These are phyloP conservation scores for Paramarasmius palmivorus DNA, from an alignment of 1,284 basidiomycete species.

Conservation along the genomic window DNA sequence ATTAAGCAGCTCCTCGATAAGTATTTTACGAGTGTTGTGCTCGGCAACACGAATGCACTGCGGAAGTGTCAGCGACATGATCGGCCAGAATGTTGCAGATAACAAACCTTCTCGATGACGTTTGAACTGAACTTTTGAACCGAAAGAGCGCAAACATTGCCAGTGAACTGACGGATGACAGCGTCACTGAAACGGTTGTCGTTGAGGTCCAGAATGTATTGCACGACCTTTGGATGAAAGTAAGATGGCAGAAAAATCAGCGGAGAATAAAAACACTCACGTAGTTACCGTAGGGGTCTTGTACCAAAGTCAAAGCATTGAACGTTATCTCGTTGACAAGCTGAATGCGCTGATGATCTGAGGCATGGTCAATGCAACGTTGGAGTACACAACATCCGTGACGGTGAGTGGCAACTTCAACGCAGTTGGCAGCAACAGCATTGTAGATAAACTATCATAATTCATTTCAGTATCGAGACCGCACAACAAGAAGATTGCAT, in stretches of 20 bases:
- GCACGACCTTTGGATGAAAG: constrained; percentile 69
- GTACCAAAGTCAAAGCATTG: constrained; percentile 96
- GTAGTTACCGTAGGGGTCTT: constrained; percentile 98
- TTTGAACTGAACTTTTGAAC: constrained; percentile 99
- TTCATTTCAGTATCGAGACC: constrained; percentile 11
- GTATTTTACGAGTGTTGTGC: constrained; percentile 88
- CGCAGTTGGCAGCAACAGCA: constrained; percentile 97
- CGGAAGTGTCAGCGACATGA: constrained; percentile 10
- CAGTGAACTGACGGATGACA: constrained; percentile 96
- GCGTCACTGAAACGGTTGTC: constrained; percentile 97
- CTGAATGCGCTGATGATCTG: constrained; percentile 93
- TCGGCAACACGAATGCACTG: constrained; percentile 98
- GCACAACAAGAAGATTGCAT: constrained; percentile 14
- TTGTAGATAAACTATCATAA: constrained; percentile 94
- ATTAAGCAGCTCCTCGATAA: constrained; percentile 96
- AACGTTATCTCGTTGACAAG: constrained; percentile 99
- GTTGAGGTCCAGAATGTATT: constrained; percentile 98
- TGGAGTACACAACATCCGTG: constrained; percentile 99
- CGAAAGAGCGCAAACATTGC: constrained; percentile 96
- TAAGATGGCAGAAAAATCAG: constrained; percentile 3
- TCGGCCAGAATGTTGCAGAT: not conserved
- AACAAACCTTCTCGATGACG: constrained; percentile 85
- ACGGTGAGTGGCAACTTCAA: constrained; percentile 98
- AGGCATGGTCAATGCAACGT: constrained; percentile 98
- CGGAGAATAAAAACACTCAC: constrained; percentile 45